A percentile compares a stretch with the other conserved stretches of the same genome.
These are phyloP conservation scores for Cercospora sp. DNA, from an alignment of 2,329 filamentous ascomycete genomes.

Conservation along the genomic window DNA sequence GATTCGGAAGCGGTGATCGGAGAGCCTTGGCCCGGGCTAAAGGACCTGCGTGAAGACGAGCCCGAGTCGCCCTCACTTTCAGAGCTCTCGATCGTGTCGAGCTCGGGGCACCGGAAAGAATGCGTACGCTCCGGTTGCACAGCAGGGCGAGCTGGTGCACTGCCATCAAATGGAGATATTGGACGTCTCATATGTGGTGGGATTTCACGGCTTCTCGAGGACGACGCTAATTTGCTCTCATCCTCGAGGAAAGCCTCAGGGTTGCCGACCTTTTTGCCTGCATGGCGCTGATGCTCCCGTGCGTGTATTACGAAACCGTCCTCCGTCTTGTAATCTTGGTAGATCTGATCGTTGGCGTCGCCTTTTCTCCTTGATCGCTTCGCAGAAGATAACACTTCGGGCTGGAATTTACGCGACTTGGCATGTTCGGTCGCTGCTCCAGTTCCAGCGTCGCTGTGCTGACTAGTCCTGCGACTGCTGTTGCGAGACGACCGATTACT, in stretches of 20 bases:
- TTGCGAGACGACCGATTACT: constrained; percentile 27
- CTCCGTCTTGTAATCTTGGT: constrained; percentile 69
- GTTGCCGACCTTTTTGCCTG: constrained; percentile 25
- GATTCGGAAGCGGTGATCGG: constrained; percentile 51
- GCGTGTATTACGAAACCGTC: constrained; percentile 34
- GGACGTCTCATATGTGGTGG: constrained; percentile 30
- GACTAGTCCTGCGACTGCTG: constrained; percentile 27
- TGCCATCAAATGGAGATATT: constrained; percentile 36
- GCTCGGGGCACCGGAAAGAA: constrained; percentile 61
- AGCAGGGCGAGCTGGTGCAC: constrained; percentile 37
- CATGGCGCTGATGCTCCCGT: constrained; percentile 36
- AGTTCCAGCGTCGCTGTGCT: constrained; percentile 20
- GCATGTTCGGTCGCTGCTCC: constrained; percentile 15
- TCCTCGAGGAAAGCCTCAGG: constrained; percentile 3
- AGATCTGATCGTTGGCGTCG: constrained; percentile 62
- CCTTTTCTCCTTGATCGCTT: constrained; percentile 68
- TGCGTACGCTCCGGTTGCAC: constrained; percentile 43
- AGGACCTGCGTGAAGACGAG: constrained; percentile 47
- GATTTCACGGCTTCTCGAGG: constrained; percentile 22
- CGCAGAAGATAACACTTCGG: constrained; percentile 79
- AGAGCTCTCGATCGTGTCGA: constrained; percentile 63
- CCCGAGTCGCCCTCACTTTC: constrained; percentile 47
- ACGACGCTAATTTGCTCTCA: constrained; percentile 13
- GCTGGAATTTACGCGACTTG: constrained; percentile 61
- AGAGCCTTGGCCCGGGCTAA: constrained; percentile 40